Base-by-base conservation (phyloP, 2,329 filamentous ascomycete species). In the Verticillium nonalfalfae region DNA sequence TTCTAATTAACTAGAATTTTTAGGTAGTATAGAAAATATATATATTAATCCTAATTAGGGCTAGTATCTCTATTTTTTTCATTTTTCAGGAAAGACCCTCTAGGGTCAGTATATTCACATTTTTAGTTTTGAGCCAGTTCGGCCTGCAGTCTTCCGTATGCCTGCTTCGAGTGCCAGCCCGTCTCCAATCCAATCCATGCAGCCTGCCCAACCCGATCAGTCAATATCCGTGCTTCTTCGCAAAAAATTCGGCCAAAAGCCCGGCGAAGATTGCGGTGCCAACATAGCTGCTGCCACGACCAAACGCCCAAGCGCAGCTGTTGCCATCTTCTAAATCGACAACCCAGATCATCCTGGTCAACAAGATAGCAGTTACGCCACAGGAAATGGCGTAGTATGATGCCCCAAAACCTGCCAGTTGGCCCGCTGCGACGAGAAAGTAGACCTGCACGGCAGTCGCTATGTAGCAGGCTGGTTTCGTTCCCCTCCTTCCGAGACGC, bases 401-500 rank as follows among this genome's bases (percentile, higher is more conserved):
- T 21, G n/a, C 15, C 6, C 39, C 39, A n/a, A 45, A 45, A 15
- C n/a, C 39, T 18, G 39, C 39, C n/a, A 45, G 39, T n/a, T 45
- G 39, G 39, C 39, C 39, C 39, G 39, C 39, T 15, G n/a, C 14
- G 5, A 45, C 15, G 6, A 45, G 39, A 21, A 45, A 45, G 57
- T 58, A 58, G 21, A 58, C 5, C 57, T 58, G 57, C 57, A 58
- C 38, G 7, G 57, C 57, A 11, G 57, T 40, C 13, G 57, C 57
- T 4, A 58, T 33, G 21, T 40, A 21, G 68, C 67, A 5, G 57
- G 57, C 57, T 13, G 57, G 36, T 11, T 70, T 38, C 59, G 57
- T 45, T 1, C 39, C 39, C 14, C 18, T 45, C 7, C 70, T 67
- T 7, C 65, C 55, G 55, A 72, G 66, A 14, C 69, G 62, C 13